Evolutionary conservation across 495 filamentous ascomycete genomes (phyloP), one percentile per base, ranked within the genome.

Genomic region (Cudoniella acicularis): DNA sequence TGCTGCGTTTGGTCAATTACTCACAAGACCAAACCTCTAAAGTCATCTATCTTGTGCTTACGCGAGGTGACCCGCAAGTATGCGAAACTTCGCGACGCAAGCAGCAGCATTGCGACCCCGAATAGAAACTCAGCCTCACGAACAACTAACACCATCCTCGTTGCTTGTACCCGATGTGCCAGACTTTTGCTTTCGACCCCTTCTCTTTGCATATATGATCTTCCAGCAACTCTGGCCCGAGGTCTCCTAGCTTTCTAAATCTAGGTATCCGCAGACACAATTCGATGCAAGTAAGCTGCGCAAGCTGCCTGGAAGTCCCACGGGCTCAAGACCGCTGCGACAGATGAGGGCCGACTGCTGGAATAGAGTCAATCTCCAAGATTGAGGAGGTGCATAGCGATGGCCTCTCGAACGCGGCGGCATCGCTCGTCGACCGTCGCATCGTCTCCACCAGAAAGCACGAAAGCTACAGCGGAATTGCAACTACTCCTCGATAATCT

Each of bases 351-450:
- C 59, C 17, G 20, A 42, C 36, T 43, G 18, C 47, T 23, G 22
- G 40, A 26, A 25, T 25, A 58, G 48, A 63, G 25, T 36, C 3
- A 6, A 50, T 43, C 27, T 46, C n/a, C 49, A 54, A 64, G 54
- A 42, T 52, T 17, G 58, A 60, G 55, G 49, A 51, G 56, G 59
- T 23, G 52, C 26, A 52, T 41, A 59, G 20, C 20, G 66, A 81
- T 82, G 68, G 74, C 78, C 43, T 56, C 73, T 57, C 72, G 74
- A 51, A 72, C 75, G 64, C 75, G 82, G 64, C 79, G 79, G 17
- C 81, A 79, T 67, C 79, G 84, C 57, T 81, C 85, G 63, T 89
- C 84, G 49, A 87, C 85, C 13, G 82, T 84, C 62, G 71, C 79
- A 41, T 84, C 81, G 25, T 70, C 64, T 21, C 78, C 79, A 50